phyloP scores from a whole-genome alignment of 2,329 filamentous ascomycete species.

The Trichoderma polysporum region DNA sequence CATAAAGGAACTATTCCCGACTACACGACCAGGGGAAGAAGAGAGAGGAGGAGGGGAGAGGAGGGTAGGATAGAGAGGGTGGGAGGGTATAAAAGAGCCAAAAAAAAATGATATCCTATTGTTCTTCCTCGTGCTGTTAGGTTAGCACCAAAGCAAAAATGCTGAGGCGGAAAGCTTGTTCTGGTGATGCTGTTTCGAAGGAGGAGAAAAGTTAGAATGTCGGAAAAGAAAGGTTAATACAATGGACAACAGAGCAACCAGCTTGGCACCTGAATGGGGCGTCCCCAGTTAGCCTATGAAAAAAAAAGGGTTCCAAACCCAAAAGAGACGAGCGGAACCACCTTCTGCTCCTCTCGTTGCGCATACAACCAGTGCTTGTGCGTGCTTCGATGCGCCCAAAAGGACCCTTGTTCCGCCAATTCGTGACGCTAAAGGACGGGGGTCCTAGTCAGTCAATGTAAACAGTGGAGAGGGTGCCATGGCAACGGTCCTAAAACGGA shows the following conservation, averaged over 20 bases:
- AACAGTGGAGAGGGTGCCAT: conserved; percentile 40
- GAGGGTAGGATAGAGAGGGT: conserved; percentile 16
- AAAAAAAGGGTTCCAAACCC: conserved; percentile 11
- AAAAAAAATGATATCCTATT: conserved; percentile 32
- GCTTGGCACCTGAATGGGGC: conserved; percentile 9
- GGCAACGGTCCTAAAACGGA: conserved; percentile 32
- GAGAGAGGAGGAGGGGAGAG: neutral
- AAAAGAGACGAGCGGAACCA: conserved; percentile 16
- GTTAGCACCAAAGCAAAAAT: neutral
- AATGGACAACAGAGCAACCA: conserved; percentile 9
- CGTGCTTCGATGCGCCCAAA: conserved; percentile 8
- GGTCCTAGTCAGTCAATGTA: conserved; percentile 33
- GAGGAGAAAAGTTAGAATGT: conserved; percentile 9
- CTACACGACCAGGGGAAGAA: conserved; percentile 12
- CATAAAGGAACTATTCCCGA: conserved; percentile 29
- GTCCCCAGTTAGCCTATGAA: conserved; percentile 3
- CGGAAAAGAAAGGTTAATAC: conserved; percentile 6
- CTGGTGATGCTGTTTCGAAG: conserved; percentile 15
- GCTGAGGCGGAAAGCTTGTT: neutral
- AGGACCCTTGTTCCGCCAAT: conserved; percentile 16
- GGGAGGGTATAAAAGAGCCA: conserved; percentile 26
- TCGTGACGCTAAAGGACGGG: conserved; percentile 19
- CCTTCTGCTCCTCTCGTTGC: neutral
- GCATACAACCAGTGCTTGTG: conserved; percentile 15
- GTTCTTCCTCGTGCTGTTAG: conserved; percentile 25